Conservation (phyloP, 371 early-diverging fungal genomes). For the Saksenaea oblongispora region DNA sequence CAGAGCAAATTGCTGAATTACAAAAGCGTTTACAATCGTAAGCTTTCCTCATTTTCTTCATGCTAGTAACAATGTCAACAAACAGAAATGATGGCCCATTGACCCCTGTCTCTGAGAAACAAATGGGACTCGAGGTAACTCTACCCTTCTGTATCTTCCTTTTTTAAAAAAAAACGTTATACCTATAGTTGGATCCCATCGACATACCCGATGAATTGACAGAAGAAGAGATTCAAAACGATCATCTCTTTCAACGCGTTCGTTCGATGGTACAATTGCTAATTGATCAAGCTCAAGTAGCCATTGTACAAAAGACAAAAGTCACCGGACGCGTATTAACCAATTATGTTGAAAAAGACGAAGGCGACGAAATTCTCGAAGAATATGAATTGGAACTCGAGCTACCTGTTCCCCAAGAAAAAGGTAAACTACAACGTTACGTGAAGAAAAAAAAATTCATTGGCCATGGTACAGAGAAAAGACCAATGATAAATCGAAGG, state of each 20-base stretch:
- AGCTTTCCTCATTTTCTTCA: constrained; percentile 1
- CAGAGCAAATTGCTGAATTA: constrained; percentile 38
- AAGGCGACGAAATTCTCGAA: neutral
- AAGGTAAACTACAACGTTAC: constrained; percentile 6
- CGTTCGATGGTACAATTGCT: constrained; percentile 29
- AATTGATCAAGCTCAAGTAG: constrained; percentile 49
- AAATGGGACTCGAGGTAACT: constrained; percentile 35
- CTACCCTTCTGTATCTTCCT: neutral
- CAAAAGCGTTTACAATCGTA: constrained; percentile 40
- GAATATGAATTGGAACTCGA: constrained; percentile 1
- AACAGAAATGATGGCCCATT: constrained; percentile 32
- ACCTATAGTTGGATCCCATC: neutral
- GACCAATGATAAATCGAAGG: neutral
- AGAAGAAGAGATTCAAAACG: constrained; percentile 35
- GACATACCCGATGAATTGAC: constrained; percentile 18
- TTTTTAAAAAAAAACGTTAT: neutral
- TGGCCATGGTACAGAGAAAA: neutral
- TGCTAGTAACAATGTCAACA: neutral
- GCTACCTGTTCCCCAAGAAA: neutral
- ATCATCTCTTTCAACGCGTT: constrained; percentile 40
- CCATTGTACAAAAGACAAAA: constrained; percentile 32
- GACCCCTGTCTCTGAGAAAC: constrained; percentile 39
- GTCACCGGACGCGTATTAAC: constrained; percentile 21
- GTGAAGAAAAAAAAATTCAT: neutral
- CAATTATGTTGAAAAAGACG: constrained; percentile 11